Evolutionary conservation across 2,329 filamentous ascomycete species (phyloP).

Genomic region (Phialophora verrucosa): DNA sequence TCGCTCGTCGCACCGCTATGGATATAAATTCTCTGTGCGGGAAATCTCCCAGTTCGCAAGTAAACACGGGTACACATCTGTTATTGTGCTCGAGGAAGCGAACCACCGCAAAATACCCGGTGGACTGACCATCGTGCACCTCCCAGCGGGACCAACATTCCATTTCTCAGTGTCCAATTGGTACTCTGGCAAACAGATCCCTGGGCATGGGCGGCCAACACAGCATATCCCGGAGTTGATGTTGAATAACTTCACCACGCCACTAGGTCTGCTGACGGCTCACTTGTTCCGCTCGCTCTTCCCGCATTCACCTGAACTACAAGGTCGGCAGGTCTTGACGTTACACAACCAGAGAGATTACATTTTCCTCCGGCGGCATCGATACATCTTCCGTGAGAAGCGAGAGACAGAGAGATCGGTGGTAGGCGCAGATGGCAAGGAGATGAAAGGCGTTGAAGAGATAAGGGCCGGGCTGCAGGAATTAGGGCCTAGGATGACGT

Average conservation of each 20-base stretch:
- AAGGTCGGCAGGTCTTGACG: slow-evolving; percentile 87
- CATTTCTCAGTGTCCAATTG: slow-evolving; percentile 92
- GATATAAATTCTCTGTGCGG: slow-evolving; percentile 87
- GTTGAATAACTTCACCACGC: slow-evolving; percentile 93
- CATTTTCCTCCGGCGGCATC: slow-evolving; percentile 87
- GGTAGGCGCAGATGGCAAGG: slow-evolving; percentile 77
- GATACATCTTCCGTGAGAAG: slow-evolving; percentile 93
- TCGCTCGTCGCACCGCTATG: slow-evolving; percentile 80
- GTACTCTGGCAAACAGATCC: slow-evolving; percentile 84
- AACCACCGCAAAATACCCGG: slow-evolving; percentile 78
- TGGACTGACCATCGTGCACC: slow-evolving; percentile 80
- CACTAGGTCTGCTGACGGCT: slow-evolving; percentile 84
- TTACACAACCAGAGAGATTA: slow-evolving; percentile 95
- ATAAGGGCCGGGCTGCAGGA: slow-evolving; percentile 90
- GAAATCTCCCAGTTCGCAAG: slow-evolving; percentile 87
- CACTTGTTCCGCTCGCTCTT: slow-evolving; percentile 81
- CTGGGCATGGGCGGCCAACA: slow-evolving; percentile 88
- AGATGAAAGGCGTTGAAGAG: slow-evolving; percentile 81
- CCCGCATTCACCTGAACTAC: slow-evolving; percentile 79
- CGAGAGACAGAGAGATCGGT: slow-evolving; percentile 85
- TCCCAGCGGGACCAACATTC: slow-evolving; percentile 86
- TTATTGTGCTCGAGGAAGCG: slow-evolving; percentile 80
- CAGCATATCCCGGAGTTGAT: slow-evolving; percentile 89
- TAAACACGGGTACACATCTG: slow-evolving; percentile 80
- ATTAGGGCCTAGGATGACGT: slow-evolving; percentile 78